A percentile compares a stretch with the other conserved stretches of the same genome.
These are phyloP conservation scores for Wilcoxina mikolae DNA, from an alignment of 495 filamentous ascomycete genomes.

Conservation along the genomic window DNA sequence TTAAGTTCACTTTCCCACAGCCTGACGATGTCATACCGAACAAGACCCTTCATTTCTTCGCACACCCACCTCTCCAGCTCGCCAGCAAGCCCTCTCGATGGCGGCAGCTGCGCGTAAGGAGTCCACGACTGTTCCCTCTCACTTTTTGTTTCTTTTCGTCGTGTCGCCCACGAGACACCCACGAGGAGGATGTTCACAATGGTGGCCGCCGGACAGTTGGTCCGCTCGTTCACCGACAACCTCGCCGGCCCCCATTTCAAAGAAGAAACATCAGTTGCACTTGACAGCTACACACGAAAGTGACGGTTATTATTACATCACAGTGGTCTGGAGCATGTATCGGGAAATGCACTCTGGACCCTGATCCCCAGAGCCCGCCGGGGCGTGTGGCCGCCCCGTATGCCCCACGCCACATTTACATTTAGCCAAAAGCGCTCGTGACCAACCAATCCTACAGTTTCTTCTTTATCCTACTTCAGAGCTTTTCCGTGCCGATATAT, in stretches of 20 bases:
- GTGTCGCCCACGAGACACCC: not conserved
- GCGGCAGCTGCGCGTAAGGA: not conserved
- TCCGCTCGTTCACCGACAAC: not conserved
- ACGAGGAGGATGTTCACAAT: too few relatives aligned
- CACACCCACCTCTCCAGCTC: not conserved
- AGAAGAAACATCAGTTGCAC: not conserved
- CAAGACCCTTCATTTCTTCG: not conserved
- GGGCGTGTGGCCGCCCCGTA: not conserved
- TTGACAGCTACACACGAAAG: not conserved
- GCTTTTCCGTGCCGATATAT: too few relatives aligned
- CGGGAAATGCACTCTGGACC: too few relatives aligned
- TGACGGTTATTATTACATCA: not conserved
- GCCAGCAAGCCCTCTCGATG: not conserved
- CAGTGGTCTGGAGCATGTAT: too few relatives aligned
- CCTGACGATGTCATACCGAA: not conserved
- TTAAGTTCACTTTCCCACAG: not conserved
- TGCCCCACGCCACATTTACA: not conserved
- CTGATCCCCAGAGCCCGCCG: not conserved
- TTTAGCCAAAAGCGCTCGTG: not conserved
- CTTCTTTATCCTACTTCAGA: too few relatives aligned
- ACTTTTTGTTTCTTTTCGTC: not conserved
- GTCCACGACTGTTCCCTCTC: not conserved
- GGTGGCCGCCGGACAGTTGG: not conserved
- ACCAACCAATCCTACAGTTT: not conserved
- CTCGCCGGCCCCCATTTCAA: not conserved